Conservation (phyloP, 148 eudicot species). For the Polygonum maritimum region DNA sequence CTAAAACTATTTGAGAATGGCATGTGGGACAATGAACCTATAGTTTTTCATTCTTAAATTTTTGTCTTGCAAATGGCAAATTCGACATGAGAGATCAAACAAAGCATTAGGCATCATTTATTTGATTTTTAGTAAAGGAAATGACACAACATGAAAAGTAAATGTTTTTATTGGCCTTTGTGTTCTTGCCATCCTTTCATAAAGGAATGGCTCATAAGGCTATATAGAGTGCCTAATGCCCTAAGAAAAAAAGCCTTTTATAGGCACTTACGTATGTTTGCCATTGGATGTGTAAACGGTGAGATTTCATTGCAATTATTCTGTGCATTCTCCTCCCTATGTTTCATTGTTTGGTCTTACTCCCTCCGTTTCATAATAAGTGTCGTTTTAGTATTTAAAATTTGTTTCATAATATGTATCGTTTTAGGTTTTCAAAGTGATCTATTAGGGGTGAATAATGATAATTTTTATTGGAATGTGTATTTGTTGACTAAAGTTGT, state of each 20-base stretch:
- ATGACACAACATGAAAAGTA: constrained; percentile 10
- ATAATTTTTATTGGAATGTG: too few relatives aligned
- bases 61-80: constrained; percentile 1
- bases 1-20: neutral
- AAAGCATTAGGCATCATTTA: neutral
- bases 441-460: too few relatives aligned
- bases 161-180: constrained; percentile 9
- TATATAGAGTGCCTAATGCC: constrained; percentile 6
- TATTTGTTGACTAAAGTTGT: too few relatives aligned
- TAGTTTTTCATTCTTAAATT: neutral
- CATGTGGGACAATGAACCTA: neutral
- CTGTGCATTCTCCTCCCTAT: neutral
- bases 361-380: too few relatives aligned
- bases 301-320: neutral
- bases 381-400: too few relatives aligned
- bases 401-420: too few relatives aligned
- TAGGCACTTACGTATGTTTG: constrained; percentile 10
- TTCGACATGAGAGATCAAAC: neutral
- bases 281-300: neutral
- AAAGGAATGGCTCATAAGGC: constrained; percentile 8
- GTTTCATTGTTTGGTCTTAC: neutral
- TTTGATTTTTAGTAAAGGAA: constrained; percentile 7
- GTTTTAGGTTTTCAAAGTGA: too few relatives aligned
- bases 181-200: constrained; percentile 3
- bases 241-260: neutral